Base-by-base conservation (phyloP, 208 protist species). In the Crithidia acanthocephali region DNA sequence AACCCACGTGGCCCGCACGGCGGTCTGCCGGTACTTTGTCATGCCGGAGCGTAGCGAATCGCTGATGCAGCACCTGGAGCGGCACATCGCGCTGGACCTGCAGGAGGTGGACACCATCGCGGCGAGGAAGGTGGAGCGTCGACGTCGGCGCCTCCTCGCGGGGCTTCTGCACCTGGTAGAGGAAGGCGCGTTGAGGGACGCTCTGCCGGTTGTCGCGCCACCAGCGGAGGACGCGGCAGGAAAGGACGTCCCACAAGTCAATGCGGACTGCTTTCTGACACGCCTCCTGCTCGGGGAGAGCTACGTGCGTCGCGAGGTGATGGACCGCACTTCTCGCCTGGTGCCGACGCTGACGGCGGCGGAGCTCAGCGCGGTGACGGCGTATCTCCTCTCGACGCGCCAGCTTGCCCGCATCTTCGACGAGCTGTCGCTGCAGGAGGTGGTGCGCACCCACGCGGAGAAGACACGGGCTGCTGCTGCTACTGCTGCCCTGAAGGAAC, bases 41-140 rank as follows among this genome's bases (percentile, higher is more conserved):
- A 52, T 68, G 35, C 86, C 87, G 10, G 85, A 93, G 48, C 67
- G 80, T 20, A 81, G 80, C 51, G 82, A 84, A 32, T 60, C 72
- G 48, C 85, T 95, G 27, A 79, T 88, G 68, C 51, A 83, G 55
- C 85, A 93, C 59, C 65, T 95, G 28, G 68, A 79, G 84, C 63
- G 87, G 27, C 90, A 95, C 78, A 87, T 95, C 52, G 67, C 80
- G n/a, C 62, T 95, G 13, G 87, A 95, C 48, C 68, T 95, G 63
- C 57, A 58, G 18, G 84, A 80, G 52, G 79, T 95, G 62, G 90
- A 95, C 45, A 81, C 85, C 13, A 68, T 89, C 18, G 74, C 84
- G 16, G 32, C 56, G 27, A 72, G 74, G 37, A 91, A 90, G 60
- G 85, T 83, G 28, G 60, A 70, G 68, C 85, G 84, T 2, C 87